Conservation (phyloP, 2,329 filamentous ascomycete genomes). For the Fusarium hainanense region DNA sequence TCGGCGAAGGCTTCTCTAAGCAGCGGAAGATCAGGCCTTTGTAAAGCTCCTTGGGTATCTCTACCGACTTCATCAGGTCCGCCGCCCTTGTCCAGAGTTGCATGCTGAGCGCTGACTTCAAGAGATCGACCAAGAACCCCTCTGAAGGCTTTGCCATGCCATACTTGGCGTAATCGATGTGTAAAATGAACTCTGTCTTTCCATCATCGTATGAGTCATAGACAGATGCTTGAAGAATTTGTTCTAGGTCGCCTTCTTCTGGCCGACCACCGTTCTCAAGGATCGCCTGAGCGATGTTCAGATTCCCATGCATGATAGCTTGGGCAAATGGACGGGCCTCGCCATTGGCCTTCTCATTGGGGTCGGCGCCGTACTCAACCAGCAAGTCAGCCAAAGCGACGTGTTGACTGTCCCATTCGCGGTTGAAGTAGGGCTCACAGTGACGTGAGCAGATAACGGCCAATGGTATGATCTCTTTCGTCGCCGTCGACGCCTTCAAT, state of each 20-base stretch:
- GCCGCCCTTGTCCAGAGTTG: conserved; percentile 44
- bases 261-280: conserved; percentile 43
- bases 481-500: conserved; percentile 34
- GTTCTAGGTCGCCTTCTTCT: conserved; percentile 39
- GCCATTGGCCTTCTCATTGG: conserved; percentile 43
- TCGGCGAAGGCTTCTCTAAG: conserved; percentile 35
- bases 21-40: conserved; percentile 42
- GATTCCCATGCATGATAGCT: conserved; percentile 40
- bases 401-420: conserved; percentile 44
- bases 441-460: conserved; percentile 43
- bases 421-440: conserved; percentile 39
- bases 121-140: conserved; percentile 34
- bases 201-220: conserved; percentile 45
- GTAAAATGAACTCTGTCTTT: conserved; percentile 40
- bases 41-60: conserved; percentile 35
- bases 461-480: conserved; percentile 41
- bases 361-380: conserved; percentile 42
- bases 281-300: conserved; percentile 38
- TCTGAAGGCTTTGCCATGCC: conserved; percentile 41
- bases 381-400: conserved; percentile 43
- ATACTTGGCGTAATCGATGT: conserved; percentile 41
- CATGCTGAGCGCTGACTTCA: conserved; percentile 36
- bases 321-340: conserved; percentile 40
- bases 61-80: conserved; percentile 42
- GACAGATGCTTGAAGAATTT: conserved; percentile 33